Conservation (phyloP, 192 early-diverging fungal genomes). For the Radiomyces spectabilis region DNA sequence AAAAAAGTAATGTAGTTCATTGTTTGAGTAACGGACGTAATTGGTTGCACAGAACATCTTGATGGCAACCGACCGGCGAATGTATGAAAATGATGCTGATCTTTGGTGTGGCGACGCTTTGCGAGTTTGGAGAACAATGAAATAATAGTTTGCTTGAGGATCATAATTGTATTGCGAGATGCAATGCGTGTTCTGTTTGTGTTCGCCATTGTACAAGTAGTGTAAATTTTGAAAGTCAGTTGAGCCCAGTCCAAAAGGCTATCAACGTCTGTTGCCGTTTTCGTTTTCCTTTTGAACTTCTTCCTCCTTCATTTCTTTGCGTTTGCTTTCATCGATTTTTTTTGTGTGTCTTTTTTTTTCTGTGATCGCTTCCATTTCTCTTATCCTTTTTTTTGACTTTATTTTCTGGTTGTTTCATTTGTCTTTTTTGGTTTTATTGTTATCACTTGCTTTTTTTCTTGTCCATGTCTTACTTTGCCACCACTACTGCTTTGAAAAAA, state of each 20-base stretch:
- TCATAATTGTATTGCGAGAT: too few species aligned
- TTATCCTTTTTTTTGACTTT: conserved; percentile 5
- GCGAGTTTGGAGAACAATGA: too few species aligned
- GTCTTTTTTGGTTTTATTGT: background rate
- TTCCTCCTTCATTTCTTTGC: background rate
- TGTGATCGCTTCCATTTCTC: background rate
- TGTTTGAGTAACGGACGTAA: too few species aligned
- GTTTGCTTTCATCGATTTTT: too few species aligned
- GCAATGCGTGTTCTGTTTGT: background rate
- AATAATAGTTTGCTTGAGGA: too few species aligned
- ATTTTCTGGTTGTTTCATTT: background rate
- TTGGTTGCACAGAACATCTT: too few species aligned
- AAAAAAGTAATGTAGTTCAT: background rate
- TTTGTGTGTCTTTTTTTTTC: conserved; percentile 5
- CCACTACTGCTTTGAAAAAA: conserved; percentile 1
- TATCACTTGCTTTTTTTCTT: conserved; percentile 1
- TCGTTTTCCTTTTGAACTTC: too few species aligned
- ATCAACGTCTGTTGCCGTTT: too few species aligned
- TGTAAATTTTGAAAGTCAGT: conserved; percentile 6
- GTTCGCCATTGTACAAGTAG: background rate
- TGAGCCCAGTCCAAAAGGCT: conserved; percentile 20
- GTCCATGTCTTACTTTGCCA: background rate
- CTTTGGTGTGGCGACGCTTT: too few species aligned
- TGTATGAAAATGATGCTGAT: too few species aligned
- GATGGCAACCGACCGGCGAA: too few species aligned